These are phyloP conservation scores for Talaromyces wortmannii DNA, from an alignment of 495 filamentous ascomycete species.

Conservation along the genomic window DNA sequence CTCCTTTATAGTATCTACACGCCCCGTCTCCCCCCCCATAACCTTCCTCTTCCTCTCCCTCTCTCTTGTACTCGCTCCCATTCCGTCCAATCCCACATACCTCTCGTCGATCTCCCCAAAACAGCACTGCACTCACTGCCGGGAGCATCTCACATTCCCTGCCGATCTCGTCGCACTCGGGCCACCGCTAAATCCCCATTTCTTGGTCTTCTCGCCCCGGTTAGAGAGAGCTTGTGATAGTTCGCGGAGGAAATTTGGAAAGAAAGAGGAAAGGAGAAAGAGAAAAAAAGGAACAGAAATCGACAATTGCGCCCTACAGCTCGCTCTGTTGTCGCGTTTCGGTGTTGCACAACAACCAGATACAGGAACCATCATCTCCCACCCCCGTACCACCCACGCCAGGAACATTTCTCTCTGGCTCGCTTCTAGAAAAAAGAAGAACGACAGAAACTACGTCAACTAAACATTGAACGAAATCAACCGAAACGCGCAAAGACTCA, in stretches of 20 bases:
- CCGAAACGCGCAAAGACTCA: not conserved
- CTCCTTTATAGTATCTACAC: slow-evolving; percentile 6
- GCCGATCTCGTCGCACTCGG: slow-evolving; percentile 8
- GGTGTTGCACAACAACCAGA: no score
- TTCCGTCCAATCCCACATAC: not conserved
- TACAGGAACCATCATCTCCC: no score
- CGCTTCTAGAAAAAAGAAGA: no score
- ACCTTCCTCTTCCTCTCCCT: not conserved
- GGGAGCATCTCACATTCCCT: slow-evolving; percentile 5
- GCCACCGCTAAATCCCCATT: slow-evolving; percentile 2
- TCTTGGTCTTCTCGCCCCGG: slow-evolving; percentile 2
- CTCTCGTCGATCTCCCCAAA: not conserved
- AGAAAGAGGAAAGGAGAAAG: not conserved
- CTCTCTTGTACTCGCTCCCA: slow-evolving; percentile 1
- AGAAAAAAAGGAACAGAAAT: not conserved
- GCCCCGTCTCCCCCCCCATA: slow-evolving; percentile 4
- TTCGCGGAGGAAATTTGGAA: slow-evolving; percentile 5
- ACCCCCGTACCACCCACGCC: no score
- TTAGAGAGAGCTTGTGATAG: slow-evolving; percentile 10
- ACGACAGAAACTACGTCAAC: not conserved
- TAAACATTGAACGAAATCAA: not conserved
- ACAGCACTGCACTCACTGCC: not conserved
- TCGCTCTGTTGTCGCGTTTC: no score
- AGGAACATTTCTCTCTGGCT: no score
- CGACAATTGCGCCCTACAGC: no score